Conservation (phyloP, 257 asterid genomes). For the Scutellaria baicalensis region DNA sequence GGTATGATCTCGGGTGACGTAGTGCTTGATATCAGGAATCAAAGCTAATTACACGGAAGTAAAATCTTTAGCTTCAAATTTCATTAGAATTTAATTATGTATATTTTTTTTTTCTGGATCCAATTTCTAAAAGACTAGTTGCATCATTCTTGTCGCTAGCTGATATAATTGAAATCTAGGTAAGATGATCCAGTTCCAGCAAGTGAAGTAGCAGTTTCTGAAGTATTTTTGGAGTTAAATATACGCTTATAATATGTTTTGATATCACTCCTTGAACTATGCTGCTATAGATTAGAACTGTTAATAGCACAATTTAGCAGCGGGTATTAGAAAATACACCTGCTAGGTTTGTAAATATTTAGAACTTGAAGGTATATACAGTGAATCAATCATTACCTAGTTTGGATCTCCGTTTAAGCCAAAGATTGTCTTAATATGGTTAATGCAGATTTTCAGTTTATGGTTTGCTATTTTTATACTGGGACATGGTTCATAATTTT, state of each 20-base stretch:
- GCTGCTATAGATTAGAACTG: background rate
- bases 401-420: background rate
- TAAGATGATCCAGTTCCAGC: background rate
- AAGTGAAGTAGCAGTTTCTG: background rate
- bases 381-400: background rate
- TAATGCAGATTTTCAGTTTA: background rate
- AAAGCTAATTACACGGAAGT: background rate
- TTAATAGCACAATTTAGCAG: background rate
- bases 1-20: conserved; percentile 34
- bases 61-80: background rate
- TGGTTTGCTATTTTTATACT: background rate
- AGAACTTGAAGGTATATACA: background rate
- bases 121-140: background rate
- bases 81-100: background rate
- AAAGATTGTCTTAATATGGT: background rate
- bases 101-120: background rate
- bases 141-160: background rate
- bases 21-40: background rate
- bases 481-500: background rate
- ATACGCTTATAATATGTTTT: background rate
- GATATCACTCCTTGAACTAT: background rate
- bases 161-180: background rate
- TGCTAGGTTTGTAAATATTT: background rate
- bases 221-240: background rate
- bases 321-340: background rate